Evolutionary conservation across 2,329 filamentous ascomycete genomes (phyloP).

Genomic region (Microcyclospora tardicrescens): DNA sequence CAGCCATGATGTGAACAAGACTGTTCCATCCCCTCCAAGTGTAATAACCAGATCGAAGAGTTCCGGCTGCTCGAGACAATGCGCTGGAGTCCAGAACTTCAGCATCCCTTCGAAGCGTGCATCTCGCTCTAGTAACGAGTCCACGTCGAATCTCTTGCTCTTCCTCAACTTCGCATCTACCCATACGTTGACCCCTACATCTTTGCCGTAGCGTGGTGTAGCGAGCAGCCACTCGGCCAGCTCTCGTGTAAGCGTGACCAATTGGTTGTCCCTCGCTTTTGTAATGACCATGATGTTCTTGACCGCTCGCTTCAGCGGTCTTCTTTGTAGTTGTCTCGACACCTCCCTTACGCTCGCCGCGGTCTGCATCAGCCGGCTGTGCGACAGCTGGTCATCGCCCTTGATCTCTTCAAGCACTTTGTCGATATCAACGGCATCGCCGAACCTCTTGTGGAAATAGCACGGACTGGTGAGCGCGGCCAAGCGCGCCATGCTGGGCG

Average conservation of each 20-base stretch:
- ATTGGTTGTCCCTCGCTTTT: slow-evolving; percentile 87
- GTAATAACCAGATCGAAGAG: slow-evolving; percentile 91
- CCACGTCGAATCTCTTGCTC: slow-evolving; percentile 75
- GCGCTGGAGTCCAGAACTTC: slow-evolving; percentile 88
- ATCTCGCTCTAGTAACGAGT: slow-evolving; percentile 59
- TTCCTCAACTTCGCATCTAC: slow-evolving; percentile 89
- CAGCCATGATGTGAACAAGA: slow-evolving; percentile 82
- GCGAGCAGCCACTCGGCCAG: slow-evolving; percentile 75
- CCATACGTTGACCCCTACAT: slow-evolving; percentile 90
- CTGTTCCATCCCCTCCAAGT: slow-evolving; percentile 74
- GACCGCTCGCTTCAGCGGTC: slow-evolving; percentile 83
- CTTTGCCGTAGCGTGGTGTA: slow-evolving; percentile 78
- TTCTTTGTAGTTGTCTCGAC: slow-evolving; percentile 82
- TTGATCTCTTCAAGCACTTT: slow-evolving; percentile 91
- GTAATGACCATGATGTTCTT: slow-evolving; percentile 97
- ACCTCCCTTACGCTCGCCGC: slow-evolving; percentile 91
- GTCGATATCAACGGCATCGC: slow-evolving; percentile 88
- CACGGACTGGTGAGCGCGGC: slow-evolving; percentile 77
- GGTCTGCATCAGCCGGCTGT: slow-evolving; percentile 87
- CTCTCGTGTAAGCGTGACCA: slow-evolving; percentile 80
- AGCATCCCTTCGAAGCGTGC: slow-evolving; percentile 70
- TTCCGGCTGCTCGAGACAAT: slow-evolving; percentile 88
- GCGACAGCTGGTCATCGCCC: slow-evolving; percentile 76
- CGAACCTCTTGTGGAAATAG: slow-evolving; percentile 95
- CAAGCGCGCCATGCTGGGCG: slow-evolving; percentile 31